Base-by-base conservation (phyloP, 208 protist genomes). In the Acanthamoeba lugdunensis region DNA sequence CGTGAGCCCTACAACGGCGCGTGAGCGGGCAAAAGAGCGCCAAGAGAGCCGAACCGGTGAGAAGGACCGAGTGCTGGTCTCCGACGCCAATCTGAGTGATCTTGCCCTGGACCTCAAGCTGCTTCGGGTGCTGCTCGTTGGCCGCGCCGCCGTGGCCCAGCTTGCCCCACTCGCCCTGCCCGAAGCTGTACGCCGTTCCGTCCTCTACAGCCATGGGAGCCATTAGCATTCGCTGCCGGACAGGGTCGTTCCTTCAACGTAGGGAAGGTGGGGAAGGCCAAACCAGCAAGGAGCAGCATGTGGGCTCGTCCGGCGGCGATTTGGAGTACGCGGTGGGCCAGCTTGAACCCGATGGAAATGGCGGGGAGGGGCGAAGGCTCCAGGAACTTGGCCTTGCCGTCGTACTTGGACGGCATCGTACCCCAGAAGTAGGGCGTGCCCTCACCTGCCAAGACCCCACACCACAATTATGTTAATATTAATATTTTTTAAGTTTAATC, bases 51-150 rank as follows among this genome's bases (percentile, higher is more conserved):
- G 75, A 16, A 84, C 75, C 45, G 5, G 75, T 84, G 48, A 84
- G 75, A 84, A 56, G 23, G 75, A 33, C 75, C 37, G 75, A 84
- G 75, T 84, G 75, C 48, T 84, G 75, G 48, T 84, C 75, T 33
- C 75, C 75, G 6, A 84, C 75, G 75, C 75, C 75, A 18, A 84
- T 30, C 28, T 84, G 75, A 6, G 75, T 84, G 23, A 84, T 48
- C 45, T 84, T 50, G 5, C 75, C 75, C 75, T 84, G 75, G 23
- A 84, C 54, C 75, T 84, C 75, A 4, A 84, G 37, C 25, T 50
- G 75, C 41, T 56, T 50, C 23, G 75, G 75, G 48, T 84, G 45
- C 16, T 14, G 45, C 48, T 50, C 75, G 48, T 84, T 84, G 75
- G 37, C 45, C 7, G 33, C 14, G 48, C n/a, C 48, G 13, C 75